Base-by-base conservation (phyloP, 495 filamentous ascomycete genomes). In the Aspergillus campestris region DNA sequence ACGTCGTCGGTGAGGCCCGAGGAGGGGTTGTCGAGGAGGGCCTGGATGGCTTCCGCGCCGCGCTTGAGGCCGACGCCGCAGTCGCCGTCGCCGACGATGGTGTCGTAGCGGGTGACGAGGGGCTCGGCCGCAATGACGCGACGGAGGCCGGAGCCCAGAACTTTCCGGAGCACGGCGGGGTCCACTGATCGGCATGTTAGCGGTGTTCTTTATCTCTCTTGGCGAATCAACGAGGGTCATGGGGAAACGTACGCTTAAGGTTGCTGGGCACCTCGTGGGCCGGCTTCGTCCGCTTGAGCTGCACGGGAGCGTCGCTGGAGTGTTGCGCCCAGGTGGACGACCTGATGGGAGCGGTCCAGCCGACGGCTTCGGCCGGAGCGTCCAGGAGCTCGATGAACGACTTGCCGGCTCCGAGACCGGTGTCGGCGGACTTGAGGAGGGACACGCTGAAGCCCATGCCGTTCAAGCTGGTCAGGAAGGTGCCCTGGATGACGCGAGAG, bases 61-160 rank as follows among this genome's bases (percentile, higher is more conserved):
- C 89, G 79, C 69, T 87, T 88, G 33, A 98, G 70, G 0, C 89
- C 89, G 28, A 89, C 82, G 1, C 92, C 92, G 62, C 92, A 98
- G 67, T 98, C 92, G 34, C 92, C 92, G 61, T 98, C 92, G 39
- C 92, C 92, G 40, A 95, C 89, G 24, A 94, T 78, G 1, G 88
- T 94, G 59, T 98, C 92, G 60, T 82, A 96, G 44, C 74, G 81
- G 7, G 94, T 96, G 27, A 97, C 77, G 44, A 89, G 80, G 4
- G 86, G 80, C 57, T 98, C 92, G 1, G 79, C 86, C 0, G 68
- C 73, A 48, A 96, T 84, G 36, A 97, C 61, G 35, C 71, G 70
- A 40, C 85, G 66, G 10, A 96, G 71, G 3, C 77, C 91, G n/a
- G 73, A 60, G n/a, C 65, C 66, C 6, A 97, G 67, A 8, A 74